These are phyloP conservation scores for Tripterygium wilfordii DNA, from an alignment of 177 flowering plant species.

Conservation along the genomic window DNA sequence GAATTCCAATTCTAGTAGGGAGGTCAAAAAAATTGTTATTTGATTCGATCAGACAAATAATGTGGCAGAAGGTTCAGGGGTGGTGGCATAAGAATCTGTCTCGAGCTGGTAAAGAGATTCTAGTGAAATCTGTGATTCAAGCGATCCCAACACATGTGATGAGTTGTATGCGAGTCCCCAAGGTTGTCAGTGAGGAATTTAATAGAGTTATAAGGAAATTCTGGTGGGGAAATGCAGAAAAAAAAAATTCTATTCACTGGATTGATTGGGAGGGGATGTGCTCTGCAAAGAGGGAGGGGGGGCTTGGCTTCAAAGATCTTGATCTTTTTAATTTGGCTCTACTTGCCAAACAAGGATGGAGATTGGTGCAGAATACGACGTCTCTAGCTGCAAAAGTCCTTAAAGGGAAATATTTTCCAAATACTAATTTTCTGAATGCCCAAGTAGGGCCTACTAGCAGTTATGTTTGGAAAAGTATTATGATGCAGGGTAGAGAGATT, in stretches of 20 bases:
- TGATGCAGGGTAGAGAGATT: no score
- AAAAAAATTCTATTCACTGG: background rate
- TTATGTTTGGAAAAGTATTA: no score
- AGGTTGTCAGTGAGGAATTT: background rate
- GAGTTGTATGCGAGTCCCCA: background rate
- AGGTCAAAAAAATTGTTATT: background rate
- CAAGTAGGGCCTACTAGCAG: no score
- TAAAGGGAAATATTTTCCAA: background rate
- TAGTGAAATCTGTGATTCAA: background rate
- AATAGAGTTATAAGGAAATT: background rate
- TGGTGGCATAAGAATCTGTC: background rate
- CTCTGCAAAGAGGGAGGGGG: background rate
- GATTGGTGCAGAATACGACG: background rate
- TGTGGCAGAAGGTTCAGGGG: background rate
- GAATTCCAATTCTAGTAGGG: background rate
- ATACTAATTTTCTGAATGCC: no score
- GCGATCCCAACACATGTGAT: background rate
- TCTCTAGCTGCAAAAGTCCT: background rate
- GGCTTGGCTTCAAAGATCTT: background rate
- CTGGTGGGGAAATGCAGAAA: background rate
- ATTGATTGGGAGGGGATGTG: background rate
- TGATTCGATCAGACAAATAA: background rate
- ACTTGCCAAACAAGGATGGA: slow-evolving; percentile 1
- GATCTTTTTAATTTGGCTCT: background rate
- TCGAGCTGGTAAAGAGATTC: background rate